These are phyloP conservation scores for Pezizomycotina sp. DNA, from an alignment of 2,329 filamentous ascomycete species.

Conservation along the genomic window DNA sequence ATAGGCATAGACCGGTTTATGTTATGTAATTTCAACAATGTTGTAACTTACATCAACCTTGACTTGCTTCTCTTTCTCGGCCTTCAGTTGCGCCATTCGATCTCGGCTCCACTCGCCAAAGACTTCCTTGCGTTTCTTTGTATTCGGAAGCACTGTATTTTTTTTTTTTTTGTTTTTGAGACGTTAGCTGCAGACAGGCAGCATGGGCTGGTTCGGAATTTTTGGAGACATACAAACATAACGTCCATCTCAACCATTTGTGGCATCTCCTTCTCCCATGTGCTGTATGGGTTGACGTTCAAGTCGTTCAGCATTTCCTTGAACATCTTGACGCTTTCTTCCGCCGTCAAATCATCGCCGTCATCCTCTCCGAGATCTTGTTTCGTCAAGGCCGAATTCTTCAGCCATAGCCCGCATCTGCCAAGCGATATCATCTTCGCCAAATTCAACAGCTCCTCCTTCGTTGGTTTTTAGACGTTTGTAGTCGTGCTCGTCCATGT, in stretches of 20 bases:
- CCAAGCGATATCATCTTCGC: slow-evolving; percentile 84
- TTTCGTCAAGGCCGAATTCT: slow-evolving; percentile 61
- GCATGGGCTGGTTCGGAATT: no score
- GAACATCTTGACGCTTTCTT: slow-evolving; percentile 22
- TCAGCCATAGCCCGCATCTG: slow-evolving; percentile 80
- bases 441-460: slow-evolving; percentile 54
- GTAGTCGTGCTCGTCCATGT: slow-evolving; percentile 37
- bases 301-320: slow-evolving; percentile 65
- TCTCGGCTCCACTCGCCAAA: slow-evolving; percentile 74
- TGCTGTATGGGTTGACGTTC: slow-evolving; percentile 66
- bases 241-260: slow-evolving; percentile 67
- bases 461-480: slow-evolving; percentile 37
- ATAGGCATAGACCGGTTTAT: no score
- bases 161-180: no score
- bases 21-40: no score
- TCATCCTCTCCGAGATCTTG: slow-evolving; percentile 65
- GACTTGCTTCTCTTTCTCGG: slow-evolving; percentile 55
- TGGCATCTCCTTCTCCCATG: slow-evolving; percentile 81
- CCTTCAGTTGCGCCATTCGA: slow-evolving; percentile 55
- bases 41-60: no score
- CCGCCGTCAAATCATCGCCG: slow-evolving; percentile 31
- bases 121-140: slow-evolving; percentile 61
- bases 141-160: slow-evolving; percentile 69
- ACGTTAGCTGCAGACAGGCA: no score
- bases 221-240: no score